A percentile compares a stretch with the other conserved stretches of the same genome.
These are phyloP conservation scores for Coniochaeta sp. DNA, from an alignment of 2,329 filamentous ascomycete genomes.

Conservation along the genomic window DNA sequence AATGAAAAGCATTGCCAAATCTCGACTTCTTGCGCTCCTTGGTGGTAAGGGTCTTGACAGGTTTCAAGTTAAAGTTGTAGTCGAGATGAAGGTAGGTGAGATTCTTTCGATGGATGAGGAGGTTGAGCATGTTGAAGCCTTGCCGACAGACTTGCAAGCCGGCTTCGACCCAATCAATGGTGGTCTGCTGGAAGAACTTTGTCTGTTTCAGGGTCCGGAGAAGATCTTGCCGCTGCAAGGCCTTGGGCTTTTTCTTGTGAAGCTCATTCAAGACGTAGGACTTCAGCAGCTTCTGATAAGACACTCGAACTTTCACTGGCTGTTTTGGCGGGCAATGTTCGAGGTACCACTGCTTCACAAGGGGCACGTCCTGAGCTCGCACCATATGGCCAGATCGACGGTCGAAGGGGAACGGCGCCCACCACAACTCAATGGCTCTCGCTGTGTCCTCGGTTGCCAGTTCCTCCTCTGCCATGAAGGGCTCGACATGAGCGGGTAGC, in stretches of 20 bases:
- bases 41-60: constrained; percentile 95
- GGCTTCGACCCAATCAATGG: constrained; percentile 98
- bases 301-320: constrained; percentile 94
- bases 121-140: constrained; percentile 98
- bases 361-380: constrained; percentile 88
- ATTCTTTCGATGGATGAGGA: constrained; percentile 97
- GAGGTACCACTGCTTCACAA: constrained; percentile 97
- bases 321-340: constrained; percentile 85
- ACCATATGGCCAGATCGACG: constrained; percentile 93
- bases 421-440: constrained; percentile 90
- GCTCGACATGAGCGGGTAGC: constrained; percentile 70
- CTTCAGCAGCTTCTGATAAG: constrained; percentile 96
- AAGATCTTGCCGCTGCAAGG: constrained; percentile 89
- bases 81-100: constrained; percentile 96
- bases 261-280: constrained; percentile 93
- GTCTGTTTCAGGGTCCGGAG: constrained; percentile 87
- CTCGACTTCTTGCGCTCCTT: constrained; percentile 99
- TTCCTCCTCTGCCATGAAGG: constrained; percentile 85
- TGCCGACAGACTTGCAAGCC: constrained; percentile 96
- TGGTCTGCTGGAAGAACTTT: constrained; percentile 99
- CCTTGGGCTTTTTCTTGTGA: constrained; percentile 92
- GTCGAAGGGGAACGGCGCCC: constrained; percentile 96
- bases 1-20: constrained; percentile 97
- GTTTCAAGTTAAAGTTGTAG: constrained; percentile 99
- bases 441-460: constrained; percentile 84